Conservation (phyloP, 2,329 filamentous ascomycete species). For the Colletotrichum caudatum region DNA sequence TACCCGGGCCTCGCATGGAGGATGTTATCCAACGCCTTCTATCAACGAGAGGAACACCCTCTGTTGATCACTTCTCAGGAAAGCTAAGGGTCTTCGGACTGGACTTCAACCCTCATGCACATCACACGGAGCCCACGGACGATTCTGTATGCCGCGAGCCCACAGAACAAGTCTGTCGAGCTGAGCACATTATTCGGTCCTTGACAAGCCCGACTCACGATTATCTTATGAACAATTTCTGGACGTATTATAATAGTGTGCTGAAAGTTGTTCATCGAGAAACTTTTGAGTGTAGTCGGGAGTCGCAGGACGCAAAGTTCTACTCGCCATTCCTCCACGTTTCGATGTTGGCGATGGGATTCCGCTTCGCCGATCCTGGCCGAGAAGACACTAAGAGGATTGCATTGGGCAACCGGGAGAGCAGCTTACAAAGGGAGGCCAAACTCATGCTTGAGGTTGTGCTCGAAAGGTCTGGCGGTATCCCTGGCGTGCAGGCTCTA, state of each 20-base stretch:
- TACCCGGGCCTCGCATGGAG: slow-evolving; percentile 57
- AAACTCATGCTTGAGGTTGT: slow-evolving; percentile 67
- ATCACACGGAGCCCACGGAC: slow-evolving; percentile 55
- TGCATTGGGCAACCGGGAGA: slow-evolving; percentile 60
- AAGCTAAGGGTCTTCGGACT: slow-evolving; percentile 65
- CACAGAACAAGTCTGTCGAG: slow-evolving; percentile 58
- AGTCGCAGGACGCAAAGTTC: slow-evolving; percentile 59
- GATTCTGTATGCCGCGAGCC: slow-evolving; percentile 54
- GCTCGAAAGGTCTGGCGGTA: slow-evolving; percentile 63
- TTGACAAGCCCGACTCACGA: slow-evolving; percentile 61
- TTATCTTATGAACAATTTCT: slow-evolving; percentile 65
- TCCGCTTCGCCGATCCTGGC: slow-evolving; percentile 61
- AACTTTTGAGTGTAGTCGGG: slow-evolving; percentile 62
- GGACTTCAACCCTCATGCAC: slow-evolving; percentile 64
- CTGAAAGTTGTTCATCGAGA: slow-evolving; percentile 62
- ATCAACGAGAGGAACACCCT: slow-evolving; percentile 62
- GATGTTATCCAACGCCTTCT: slow-evolving; percentile 62
- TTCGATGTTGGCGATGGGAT: slow-evolving; percentile 64
- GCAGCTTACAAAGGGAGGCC: slow-evolving; percentile 64
- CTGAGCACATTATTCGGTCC: slow-evolving; percentile 61
- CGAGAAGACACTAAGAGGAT: slow-evolving; percentile 63
- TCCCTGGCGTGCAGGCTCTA: slow-evolving; percentile 65
- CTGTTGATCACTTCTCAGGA: slow-evolving; percentile 64
- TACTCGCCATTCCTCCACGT: slow-evolving; percentile 66
- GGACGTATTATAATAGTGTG: slow-evolving; percentile 63